Percentiles rank a stretch among this genome's conserved stretches.
These are phyloP conservation scores for Colletotrichum agaves DNA, from an alignment of 2,329 filamentous ascomycete genomes.

Conservation along the genomic window DNA sequence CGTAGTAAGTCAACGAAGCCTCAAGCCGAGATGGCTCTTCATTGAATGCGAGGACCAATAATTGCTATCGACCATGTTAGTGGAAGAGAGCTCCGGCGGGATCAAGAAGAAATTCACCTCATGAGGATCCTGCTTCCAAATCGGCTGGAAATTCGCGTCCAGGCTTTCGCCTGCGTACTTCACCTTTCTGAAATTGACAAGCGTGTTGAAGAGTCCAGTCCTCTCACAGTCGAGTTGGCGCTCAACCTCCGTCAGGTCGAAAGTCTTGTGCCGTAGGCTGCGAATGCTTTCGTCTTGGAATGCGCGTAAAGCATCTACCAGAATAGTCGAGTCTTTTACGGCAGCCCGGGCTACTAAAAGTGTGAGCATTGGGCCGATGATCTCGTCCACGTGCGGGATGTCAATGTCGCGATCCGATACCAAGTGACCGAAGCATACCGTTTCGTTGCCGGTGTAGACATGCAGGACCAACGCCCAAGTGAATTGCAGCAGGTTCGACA, in stretches of 20 bases:
- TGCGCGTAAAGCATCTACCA: neutral
- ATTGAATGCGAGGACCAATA: conserved; percentile 14
- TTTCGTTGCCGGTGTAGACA: neutral
- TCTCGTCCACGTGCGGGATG: neutral
- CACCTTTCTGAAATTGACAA: conserved; percentile 22
- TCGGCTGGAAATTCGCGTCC: neutral
- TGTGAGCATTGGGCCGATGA: conserved; percentile 16
- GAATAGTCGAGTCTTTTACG: neutral
- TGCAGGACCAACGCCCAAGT: conserved; percentile 13
- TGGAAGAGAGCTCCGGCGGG: neutral
- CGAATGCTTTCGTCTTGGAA: conserved; percentile 24
- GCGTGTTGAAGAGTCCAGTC: conserved; percentile 8
- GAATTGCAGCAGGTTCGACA: conserved; percentile 22
- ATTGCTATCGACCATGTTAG: conserved; percentile 5
- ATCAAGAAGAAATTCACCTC: neutral
- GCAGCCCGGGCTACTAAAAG: neutral
- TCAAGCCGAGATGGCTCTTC: conserved; percentile 3
- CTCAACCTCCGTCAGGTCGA: conserved; percentile 19
- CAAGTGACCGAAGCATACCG: conserved; percentile 18
- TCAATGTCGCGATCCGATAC: conserved; percentile 22
- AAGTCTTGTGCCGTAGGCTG: conserved; percentile 10
- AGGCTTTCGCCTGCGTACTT: neutral
- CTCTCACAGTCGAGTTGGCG: conserved; percentile 4
- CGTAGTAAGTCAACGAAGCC: conserved; percentile 18
- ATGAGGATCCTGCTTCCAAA: conserved; percentile 32